A percentile compares a stretch with the other conserved stretches of the same genome.
Evolutionary conservation across 78 protist genomes (phyloP).

Genomic region (Guillardia theta): DNA sequence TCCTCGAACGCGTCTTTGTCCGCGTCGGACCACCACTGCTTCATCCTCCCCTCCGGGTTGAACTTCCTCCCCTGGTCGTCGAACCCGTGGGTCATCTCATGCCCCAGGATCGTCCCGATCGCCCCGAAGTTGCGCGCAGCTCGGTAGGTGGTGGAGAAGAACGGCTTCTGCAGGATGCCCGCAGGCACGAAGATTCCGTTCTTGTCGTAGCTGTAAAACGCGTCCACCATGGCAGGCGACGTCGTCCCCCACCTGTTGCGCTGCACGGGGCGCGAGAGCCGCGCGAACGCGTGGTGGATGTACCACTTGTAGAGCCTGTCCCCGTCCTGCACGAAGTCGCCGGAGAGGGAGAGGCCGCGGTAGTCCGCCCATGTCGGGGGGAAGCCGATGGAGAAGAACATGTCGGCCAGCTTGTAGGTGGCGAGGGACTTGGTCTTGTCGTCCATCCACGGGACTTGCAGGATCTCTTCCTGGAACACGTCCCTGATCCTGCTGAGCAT

Average conservation of each 20-base stretch:
- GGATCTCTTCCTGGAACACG: not conserved
- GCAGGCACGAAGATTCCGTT: conserved; percentile 32
- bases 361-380: not conserved
- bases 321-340: not conserved
- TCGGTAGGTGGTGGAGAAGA: conserved; percentile 11
- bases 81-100: conserved; percentile 34
- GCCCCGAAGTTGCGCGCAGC: conserved; percentile 41
- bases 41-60: not conserved
- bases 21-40: not conserved
- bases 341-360: not conserved
- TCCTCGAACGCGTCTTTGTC: not conserved
- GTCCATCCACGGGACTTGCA: not conserved
- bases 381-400: not conserved
- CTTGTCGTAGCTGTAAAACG: conserved; percentile 13
- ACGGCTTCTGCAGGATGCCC: conserved; percentile 43
- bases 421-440: not conserved
- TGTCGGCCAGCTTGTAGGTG: not conserved
- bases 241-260: conserved; percentile 27
- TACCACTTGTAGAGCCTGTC: not conserved
- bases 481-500: not conserved
- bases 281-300: not conserved
- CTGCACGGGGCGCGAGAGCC: not conserved
- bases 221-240: not conserved
- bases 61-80: conserved; percentile 33
- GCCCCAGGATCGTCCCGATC: conserved; percentile 21